phyloP scores from a whole-genome alignment of 805 yeast genomes.

The Schwanniomyces vanrijiae region DNA sequence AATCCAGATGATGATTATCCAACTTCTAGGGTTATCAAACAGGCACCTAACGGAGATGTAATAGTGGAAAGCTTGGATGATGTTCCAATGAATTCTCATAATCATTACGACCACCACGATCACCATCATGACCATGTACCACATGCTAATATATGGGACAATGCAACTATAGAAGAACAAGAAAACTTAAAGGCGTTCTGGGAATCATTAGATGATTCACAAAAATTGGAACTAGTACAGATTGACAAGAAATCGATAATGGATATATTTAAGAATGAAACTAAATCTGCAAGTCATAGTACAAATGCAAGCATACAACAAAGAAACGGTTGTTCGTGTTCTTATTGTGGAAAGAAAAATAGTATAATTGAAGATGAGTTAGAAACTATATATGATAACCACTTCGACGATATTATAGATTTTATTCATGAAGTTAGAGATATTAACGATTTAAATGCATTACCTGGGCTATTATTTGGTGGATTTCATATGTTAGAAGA shows the following conservation, averaged over 20 bases:
- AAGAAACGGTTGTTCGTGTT: slow-evolving; percentile 56
- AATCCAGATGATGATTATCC: slow-evolving; percentile 68
- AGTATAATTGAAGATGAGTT: slow-evolving; percentile 73
- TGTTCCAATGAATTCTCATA: slow-evolving; percentile 3
- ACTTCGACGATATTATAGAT: slow-evolving; percentile 50
- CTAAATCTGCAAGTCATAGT: slow-evolving; percentile 12
- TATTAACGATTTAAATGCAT: slow-evolving; percentile 34
- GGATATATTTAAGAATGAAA: slow-evolving; percentile 54
- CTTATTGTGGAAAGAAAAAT: slow-evolving; percentile 75
- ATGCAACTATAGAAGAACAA: slow-evolving; percentile 50
- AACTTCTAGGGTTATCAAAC: slow-evolving; percentile 65
- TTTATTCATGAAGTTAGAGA: slow-evolving; percentile 39
- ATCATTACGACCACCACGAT: slow-evolving; percentile 9
- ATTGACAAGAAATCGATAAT: slow-evolving; percentile 71
- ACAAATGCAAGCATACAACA: slow-evolving; percentile 1
- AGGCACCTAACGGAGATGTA: slow-evolving; percentile 74
- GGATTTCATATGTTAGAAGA: slow-evolving; percentile 36
- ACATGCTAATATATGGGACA: slow-evolving; percentile 44
- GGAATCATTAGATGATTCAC: slow-evolving; percentile 61
- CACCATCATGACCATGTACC: slow-evolving; percentile 6
- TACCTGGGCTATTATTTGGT: slow-evolving; percentile 35
- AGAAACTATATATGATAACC: slow-evolving; percentile 68
- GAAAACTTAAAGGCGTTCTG: slow-evolving; percentile 58
- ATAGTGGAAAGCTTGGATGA: slow-evolving; percentile 60
- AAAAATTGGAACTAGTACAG: slow-evolving; percentile 59